Evolutionary conservation across 139 green algal genomes (phyloP).

Genomic region (Zygnema circumcarinatum): DNA sequence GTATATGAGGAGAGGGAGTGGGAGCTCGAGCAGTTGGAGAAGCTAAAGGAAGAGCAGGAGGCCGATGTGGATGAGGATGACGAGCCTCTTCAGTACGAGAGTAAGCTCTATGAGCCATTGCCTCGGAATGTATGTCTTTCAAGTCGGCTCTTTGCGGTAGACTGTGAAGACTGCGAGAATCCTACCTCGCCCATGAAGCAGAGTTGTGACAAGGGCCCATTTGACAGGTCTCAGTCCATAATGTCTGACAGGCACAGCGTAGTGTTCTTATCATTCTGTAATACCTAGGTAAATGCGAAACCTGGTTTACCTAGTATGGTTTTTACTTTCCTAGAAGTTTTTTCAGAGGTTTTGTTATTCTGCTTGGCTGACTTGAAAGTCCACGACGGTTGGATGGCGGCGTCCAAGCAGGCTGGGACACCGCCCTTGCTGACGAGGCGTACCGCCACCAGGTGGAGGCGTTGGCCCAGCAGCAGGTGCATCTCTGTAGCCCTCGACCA

Average conservation of each 20-base stretch:
- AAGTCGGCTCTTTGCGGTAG: neutral
- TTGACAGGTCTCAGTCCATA: too few species aligned
- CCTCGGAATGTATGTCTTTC: neutral
- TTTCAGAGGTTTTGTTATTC: too few species aligned
- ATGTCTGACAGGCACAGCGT: too few species aligned
- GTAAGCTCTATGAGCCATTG: constrained; percentile 15
- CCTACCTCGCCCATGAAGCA: neutral
- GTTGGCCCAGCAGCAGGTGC: constrained; percentile 35
- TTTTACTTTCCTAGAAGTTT: too few species aligned
- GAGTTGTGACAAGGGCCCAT: neutral
- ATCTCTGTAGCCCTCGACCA: too few species aligned
- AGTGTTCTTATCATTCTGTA: too few species aligned
- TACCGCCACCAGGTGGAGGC: constrained; percentile 56
- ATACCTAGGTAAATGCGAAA: too few species aligned
- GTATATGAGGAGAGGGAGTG: constrained; percentile 56
- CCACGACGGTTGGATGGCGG: too few species aligned
- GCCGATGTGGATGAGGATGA: constrained; percentile 53
- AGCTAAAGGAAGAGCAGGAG: constrained; percentile 59
- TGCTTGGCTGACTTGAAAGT: too few species aligned
- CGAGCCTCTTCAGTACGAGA: constrained; percentile 48
- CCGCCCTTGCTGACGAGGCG: constrained; percentile 41
- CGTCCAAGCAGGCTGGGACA: constrained; percentile 42
- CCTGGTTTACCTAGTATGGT: too few species aligned
- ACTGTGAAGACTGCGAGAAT: neutral
- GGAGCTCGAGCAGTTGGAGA: constrained; percentile 61